A percentile compares a stretch with the other conserved stretches of the same genome.
Evolutionary conservation across 2,329 filamentous ascomycete genomes (phyloP).

Genomic region (Trichoderma pleuroti): DNA sequence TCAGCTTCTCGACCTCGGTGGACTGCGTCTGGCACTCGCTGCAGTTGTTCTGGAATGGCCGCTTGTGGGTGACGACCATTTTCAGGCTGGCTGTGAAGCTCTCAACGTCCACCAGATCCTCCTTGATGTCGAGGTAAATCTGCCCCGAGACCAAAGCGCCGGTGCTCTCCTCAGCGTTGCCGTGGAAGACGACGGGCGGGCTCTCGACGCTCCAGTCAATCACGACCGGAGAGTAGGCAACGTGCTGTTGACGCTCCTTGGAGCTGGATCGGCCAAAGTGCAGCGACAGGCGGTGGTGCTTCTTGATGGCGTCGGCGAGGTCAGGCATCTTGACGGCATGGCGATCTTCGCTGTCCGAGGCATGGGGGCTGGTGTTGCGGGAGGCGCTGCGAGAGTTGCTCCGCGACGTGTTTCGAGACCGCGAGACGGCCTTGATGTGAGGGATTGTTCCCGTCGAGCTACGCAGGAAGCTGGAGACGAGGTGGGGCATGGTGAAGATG

Average conservation of each 20-base stretch:
- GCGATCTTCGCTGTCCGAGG: conserved; percentile 37
- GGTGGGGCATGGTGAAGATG: conserved; percentile 49
- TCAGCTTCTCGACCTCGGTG: conserved; percentile 75
- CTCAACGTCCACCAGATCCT: conserved; percentile 64
- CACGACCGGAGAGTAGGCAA: conserved; percentile 33
- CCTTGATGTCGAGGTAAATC: conserved; percentile 68
- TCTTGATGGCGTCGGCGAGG: conserved; percentile 37
- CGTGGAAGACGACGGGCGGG: conserved; percentile 81
- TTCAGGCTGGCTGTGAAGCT: conserved; percentile 70
- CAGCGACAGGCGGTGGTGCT: conserved; percentile 42
- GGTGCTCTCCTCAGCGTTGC: conserved; percentile 67
- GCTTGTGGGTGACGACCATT: conserved; percentile 71
- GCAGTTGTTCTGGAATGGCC: conserved; percentile 77
- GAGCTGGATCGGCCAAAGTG: conserved; percentile 33
- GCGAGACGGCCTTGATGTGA: conserved; percentile 41
- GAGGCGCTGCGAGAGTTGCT: conserved; percentile 28
- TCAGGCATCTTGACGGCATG: conserved; percentile 39
- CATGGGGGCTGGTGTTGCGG: conserved; percentile 33
- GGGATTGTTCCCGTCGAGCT: conserved; percentile 54
- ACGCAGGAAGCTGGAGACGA: conserved; percentile 55
- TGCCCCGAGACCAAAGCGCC: conserved; percentile 85
- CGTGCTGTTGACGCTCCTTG: conserved; percentile 42
- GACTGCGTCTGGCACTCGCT: conserved; percentile 67
- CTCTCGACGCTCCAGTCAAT: conserved; percentile 70
- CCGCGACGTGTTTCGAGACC: conserved; percentile 33